Evolutionary conservation across 306 rosid genomes (phyloP).

Genomic region (Albizia julibrissin): DNA sequence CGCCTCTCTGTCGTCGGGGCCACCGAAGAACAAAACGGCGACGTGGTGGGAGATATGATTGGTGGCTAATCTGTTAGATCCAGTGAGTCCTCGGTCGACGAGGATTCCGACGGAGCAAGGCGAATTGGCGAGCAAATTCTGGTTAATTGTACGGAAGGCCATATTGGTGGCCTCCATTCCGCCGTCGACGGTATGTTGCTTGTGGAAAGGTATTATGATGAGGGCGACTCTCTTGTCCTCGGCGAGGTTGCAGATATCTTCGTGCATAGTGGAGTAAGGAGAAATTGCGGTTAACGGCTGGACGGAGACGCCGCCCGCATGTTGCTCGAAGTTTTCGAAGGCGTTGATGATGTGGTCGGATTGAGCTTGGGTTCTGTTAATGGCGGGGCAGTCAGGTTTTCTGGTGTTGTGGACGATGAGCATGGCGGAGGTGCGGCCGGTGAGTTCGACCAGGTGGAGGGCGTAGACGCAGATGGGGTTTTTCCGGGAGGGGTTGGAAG

Average conservation of each 20-base stretch:
- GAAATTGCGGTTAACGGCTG: conserved; percentile 85
- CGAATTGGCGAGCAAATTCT: conserved; percentile 64
- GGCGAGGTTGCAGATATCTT: conserved; percentile 76
- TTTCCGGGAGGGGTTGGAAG: conserved; percentile 70
- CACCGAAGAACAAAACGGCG: conserved; percentile 75
- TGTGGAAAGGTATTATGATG: conserved; percentile 82
- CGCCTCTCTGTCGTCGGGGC: conserved; percentile 94
- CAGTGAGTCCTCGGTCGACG: conserved; percentile 79
- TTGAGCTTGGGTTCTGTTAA: conserved; percentile 77
- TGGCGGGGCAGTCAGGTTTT: conserved; percentile 55
- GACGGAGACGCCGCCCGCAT: conserved; percentile 54
- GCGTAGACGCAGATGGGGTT: conserved; percentile 79
- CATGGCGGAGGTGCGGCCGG: conserved; percentile 96
- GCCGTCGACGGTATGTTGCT: conserved; percentile 92
- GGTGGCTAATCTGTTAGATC: conserved; percentile 49
- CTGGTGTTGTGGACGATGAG: conserved; percentile 79
- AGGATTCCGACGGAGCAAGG: conserved; percentile 92
- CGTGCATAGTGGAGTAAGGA: conserved; percentile 93
- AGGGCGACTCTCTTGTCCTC: conserved; percentile 78
- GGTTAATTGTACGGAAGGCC: conserved; percentile 66
- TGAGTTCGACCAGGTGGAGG: conserved; percentile 84
- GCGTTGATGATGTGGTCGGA: conserved; percentile 87
- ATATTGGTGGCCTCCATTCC: conserved; percentile 91
- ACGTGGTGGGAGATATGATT: conserved; percentile 59
- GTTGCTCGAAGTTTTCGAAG: conserved; percentile 76